Conservation (phyloP, 2,329 filamentous ascomycete genomes). For the Cladosporium phlei region DNA sequence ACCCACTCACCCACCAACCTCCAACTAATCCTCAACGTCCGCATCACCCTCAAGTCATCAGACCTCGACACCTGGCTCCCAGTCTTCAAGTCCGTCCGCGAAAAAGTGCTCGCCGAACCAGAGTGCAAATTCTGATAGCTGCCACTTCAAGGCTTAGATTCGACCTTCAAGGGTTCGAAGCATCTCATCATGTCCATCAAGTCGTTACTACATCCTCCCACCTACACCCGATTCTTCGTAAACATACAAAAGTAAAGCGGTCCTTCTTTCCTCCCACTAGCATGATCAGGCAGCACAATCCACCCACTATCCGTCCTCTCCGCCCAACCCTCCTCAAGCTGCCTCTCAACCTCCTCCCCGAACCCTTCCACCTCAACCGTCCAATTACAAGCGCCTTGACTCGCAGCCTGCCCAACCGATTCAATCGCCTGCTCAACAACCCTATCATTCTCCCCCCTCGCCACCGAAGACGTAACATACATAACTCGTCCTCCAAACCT, state of each 20-base stretch:
- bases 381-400: constrained; percentile 33
- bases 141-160: no score
- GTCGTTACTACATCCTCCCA: no score
- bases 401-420: constrained; percentile 34
- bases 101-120: no score
- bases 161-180: no score
- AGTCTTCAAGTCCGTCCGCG: no score
- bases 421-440: constrained; percentile 35
- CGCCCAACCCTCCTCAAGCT: constrained; percentile 16
- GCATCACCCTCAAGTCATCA: no score
- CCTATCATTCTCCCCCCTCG: constrained; percentile 38
- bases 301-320: constrained; percentile 36
- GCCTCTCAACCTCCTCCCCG: constrained; percentile 20
- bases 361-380: constrained; percentile 25
- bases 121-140: no score
- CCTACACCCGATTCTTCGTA: no score
- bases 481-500: constrained; percentile 35
- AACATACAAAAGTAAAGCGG: constrained; percentile 39
- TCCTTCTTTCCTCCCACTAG: constrained; percentile 34
- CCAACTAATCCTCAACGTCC: no score
- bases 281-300: constrained; percentile 39
- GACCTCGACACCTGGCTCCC: no score
- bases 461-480: constrained; percentile 41
- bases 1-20: no score
- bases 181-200: no score